These are phyloP conservation scores for Novymonas esmeraldas DNA, from an alignment of 208 protist species.

Conservation along the genomic window DNA sequence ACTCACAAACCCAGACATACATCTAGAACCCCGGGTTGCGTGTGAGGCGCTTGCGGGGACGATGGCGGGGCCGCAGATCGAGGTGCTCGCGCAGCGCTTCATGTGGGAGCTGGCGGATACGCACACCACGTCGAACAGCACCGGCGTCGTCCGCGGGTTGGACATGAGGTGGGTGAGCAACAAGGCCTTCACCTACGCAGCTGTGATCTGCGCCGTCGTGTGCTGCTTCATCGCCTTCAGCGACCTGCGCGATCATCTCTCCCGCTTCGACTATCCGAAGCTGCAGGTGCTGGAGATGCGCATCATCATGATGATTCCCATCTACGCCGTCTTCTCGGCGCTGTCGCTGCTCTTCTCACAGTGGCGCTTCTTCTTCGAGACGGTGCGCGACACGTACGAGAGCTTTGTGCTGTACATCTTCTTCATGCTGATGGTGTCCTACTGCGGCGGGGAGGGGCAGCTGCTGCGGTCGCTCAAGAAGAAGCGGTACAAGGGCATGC, in stretches of 20 bases:
- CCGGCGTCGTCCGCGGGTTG: slow-evolving; percentile 30
- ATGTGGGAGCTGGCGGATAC: slow-evolving; percentile 9
- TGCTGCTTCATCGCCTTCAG: slow-evolving; percentile 68
- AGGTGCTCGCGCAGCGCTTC: slow-evolving; percentile 19
- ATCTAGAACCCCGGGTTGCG: too few species aligned
- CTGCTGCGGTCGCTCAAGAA: slow-evolving; percentile 78
- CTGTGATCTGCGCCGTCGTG: slow-evolving; percentile 47
- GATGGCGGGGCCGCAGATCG: slow-evolving; percentile 1
- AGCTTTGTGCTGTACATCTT: slow-evolving; percentile 93
- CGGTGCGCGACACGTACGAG: slow-evolving; percentile 88
- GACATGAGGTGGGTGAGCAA: slow-evolving; percentile 64
- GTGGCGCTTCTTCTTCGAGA: slow-evolving; percentile 82
- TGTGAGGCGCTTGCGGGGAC: too few species aligned
- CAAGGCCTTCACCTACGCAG: slow-evolving; percentile 48
- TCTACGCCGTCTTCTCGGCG: slow-evolving; percentile 81
- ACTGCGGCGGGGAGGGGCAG: slow-evolving; percentile 84
- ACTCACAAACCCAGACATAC: too few species aligned
- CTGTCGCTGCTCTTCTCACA: slow-evolving; percentile 53
- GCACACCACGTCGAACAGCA: neutral
- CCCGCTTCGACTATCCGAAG: slow-evolving; percentile 76
- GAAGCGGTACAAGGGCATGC: slow-evolving; percentile 76
- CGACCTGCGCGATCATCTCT: slow-evolving; percentile 72
- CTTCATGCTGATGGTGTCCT: slow-evolving; percentile 90
- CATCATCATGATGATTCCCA: slow-evolving; percentile 89
- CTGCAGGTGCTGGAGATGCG: slow-evolving; percentile 85